These are phyloP conservation scores for Quercus tomentella DNA, from an alignment of 331 rosid genomes.

Conservation along the genomic window DNA sequence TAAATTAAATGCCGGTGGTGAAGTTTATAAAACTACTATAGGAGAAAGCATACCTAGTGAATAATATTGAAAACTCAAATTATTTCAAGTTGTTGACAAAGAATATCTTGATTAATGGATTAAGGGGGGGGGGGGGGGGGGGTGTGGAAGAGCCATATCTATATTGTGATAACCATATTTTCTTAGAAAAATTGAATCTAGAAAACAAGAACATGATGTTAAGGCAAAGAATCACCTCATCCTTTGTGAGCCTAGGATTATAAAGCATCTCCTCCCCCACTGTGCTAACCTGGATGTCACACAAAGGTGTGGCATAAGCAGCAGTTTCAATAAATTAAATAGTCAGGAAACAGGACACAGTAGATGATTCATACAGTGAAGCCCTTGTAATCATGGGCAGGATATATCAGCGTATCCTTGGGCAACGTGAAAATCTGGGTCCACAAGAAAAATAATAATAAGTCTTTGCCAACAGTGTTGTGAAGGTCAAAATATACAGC, in stretches of 20 bases:
- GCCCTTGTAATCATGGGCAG: slow-evolving; percentile 98
- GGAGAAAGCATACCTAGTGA: not conserved
- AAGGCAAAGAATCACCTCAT: slow-evolving; percentile 49
- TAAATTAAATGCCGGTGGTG: no score
- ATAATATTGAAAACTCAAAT: not conserved
- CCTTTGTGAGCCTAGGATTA: slow-evolving; percentile 79
- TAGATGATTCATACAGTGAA: slow-evolving; percentile 51
- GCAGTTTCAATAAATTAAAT: slow-evolving; percentile 6
- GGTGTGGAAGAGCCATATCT: no score
- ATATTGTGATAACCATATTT: not conserved
- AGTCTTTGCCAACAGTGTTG: not conserved
- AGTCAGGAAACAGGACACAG: not conserved
- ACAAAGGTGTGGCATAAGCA: slow-evolving; percentile 24
- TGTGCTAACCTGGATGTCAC: slow-evolving; percentile 63
- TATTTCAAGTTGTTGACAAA: not conserved
- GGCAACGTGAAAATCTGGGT: slow-evolving; percentile 81
- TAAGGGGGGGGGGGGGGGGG: not conserved
- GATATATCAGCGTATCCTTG: slow-evolving; percentile 66
- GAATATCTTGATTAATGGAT: not conserved
- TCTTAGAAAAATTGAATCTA: not conserved
- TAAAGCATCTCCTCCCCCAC: slow-evolving; percentile 77
- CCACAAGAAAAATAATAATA: slow-evolving; percentile 7
- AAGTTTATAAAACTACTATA: not conserved
- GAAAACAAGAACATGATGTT: not conserved
- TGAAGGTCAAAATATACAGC: not conserved